phyloP scores from a whole-genome alignment of 495 filamentous ascomycete genomes.

The Xylaria intraflava region DNA sequence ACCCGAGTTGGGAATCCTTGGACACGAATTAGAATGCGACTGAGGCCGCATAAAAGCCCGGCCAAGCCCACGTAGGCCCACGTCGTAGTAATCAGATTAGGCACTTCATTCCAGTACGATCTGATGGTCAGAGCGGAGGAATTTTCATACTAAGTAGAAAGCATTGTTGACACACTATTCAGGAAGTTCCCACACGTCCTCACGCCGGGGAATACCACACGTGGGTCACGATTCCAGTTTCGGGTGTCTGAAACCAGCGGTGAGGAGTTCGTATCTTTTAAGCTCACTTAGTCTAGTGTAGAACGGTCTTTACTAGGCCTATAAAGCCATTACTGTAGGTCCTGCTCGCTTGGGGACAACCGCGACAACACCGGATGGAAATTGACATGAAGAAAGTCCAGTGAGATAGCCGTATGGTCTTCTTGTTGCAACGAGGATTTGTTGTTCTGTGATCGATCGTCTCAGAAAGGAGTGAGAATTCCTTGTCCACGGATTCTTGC shows the following conservation, averaged over 20 bases:
- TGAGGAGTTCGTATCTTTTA: not conserved
- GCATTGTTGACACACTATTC: not conserved
- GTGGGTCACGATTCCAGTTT: not conserved
- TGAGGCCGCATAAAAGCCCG: constrained; percentile 12
- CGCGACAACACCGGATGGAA: not conserved
- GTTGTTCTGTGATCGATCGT: not conserved
- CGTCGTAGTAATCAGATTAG: constrained; percentile 11
- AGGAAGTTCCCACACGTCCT: not conserved
- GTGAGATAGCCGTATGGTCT: not conserved
- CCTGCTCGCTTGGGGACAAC: not conserved
- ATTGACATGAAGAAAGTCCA: not conserved
- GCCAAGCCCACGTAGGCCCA: constrained; percentile 16
- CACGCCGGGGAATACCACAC: not conserved
- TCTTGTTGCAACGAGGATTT: constrained; percentile 1
- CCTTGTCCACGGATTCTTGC: constrained; percentile 10
- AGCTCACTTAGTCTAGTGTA: not conserved
- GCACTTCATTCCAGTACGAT: constrained; percentile 28
- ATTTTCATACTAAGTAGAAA: not conserved
- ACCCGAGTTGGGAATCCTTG: constrained; percentile 9
- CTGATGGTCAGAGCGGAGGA: constrained; percentile 18
- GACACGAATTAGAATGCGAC: constrained; percentile 11
- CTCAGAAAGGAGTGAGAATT: not conserved
- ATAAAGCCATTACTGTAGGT: not conserved
- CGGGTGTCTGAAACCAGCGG: not conserved
- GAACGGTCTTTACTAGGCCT: not conserved